Conservation (phyloP, 2,329 filamentous ascomycete genomes). For the Paramyrothecium sp. region DNA sequence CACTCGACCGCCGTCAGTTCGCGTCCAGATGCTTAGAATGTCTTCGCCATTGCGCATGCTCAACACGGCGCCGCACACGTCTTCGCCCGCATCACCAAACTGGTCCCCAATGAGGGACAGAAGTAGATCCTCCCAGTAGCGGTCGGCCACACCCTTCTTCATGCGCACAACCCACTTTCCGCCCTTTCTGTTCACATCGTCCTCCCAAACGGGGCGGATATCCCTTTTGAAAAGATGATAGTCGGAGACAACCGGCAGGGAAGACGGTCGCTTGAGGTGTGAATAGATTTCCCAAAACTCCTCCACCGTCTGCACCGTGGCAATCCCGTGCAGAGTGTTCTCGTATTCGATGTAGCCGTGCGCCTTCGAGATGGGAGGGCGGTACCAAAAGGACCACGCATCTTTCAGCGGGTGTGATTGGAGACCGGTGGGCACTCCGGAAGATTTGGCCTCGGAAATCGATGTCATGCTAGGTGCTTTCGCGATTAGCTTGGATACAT, state of each 20-base stretch:
- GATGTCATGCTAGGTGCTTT: constrained; percentile 39
- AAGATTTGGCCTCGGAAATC: constrained; percentile 39
- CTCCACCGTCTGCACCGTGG: constrained; percentile 77
- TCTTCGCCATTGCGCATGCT: constrained; percentile 95
- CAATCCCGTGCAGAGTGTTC: constrained; percentile 88
- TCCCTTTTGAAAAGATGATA: constrained; percentile 98
- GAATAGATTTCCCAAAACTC: constrained; percentile 89
- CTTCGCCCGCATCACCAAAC: constrained; percentile 87
- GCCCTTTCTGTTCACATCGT: constrained; percentile 92
- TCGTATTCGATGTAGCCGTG: constrained; percentile 88
- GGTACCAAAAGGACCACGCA: constrained; percentile 96
- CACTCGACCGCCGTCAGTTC: constrained; percentile 87
- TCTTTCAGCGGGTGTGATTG: constrained; percentile 66
- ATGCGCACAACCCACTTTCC: constrained; percentile 97
- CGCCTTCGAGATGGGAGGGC: constrained; percentile 93
- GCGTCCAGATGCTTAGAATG: constrained; percentile 96
- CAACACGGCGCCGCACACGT: constrained; percentile 91
- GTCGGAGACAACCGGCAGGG: constrained; percentile 87
- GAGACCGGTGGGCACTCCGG: constrained; percentile 35
- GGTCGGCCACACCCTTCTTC: constrained; percentile 95
- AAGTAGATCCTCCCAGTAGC: constrained; percentile 94
- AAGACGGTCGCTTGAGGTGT: constrained; percentile 86
- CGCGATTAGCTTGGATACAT: constrained; percentile 23
- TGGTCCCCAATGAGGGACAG: constrained; percentile 91
- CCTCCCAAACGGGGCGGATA: constrained; percentile 96